phyloP scores from a whole-genome alignment of 2,329 filamentous ascomycete species.

The Aspergillus puulaauensis region DNA sequence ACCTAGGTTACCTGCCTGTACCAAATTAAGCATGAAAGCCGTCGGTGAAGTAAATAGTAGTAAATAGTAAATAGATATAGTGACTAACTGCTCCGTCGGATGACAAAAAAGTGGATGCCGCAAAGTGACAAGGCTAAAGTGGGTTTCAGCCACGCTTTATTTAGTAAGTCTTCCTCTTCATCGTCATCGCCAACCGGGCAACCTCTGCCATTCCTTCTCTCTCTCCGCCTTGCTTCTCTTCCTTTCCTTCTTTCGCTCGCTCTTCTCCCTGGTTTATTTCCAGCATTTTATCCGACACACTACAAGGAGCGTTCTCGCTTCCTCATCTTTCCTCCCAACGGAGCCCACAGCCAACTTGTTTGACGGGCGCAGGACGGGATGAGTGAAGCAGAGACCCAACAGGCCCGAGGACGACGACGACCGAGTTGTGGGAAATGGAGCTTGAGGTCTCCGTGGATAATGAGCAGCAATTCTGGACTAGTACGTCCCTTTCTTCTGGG shows the following conservation, averaged over 20 bases:
- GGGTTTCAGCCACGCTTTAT: conserved; percentile 9
- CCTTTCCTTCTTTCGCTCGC: background rate
- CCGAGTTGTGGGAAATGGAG: conserved; percentile 56
- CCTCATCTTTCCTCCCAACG: conserved; percentile 15
- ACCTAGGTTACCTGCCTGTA: background rate
- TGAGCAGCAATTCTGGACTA: conserved; percentile 86
- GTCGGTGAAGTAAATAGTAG: background rate
- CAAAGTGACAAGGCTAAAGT: background rate
- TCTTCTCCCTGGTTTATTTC: background rate
- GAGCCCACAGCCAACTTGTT: conserved; percentile 13
- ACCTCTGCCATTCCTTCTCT: conserved; percentile 1
- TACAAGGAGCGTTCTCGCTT: background rate
- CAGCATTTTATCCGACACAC: background rate
- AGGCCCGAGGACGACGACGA: conserved; percentile 33
- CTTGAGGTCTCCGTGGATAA: conserved; percentile 72
- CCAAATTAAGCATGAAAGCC: background rate
- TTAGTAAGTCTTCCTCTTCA: conserved; percentile 3
- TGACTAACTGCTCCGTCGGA: background rate
- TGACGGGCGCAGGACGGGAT: conserved; percentile 32
- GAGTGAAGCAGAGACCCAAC: conserved; percentile 34
- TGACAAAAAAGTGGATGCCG: background rate
- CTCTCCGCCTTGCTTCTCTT: background rate
- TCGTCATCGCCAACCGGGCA: conserved; percentile 10
- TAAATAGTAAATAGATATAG: background rate
- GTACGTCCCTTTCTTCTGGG: conserved; percentile 50